A percentile compares a stretch with the other conserved stretches of the same genome.
Conservation (phyloP, 148 eudicot species). For the Camellia lanceoleosa region DNA sequence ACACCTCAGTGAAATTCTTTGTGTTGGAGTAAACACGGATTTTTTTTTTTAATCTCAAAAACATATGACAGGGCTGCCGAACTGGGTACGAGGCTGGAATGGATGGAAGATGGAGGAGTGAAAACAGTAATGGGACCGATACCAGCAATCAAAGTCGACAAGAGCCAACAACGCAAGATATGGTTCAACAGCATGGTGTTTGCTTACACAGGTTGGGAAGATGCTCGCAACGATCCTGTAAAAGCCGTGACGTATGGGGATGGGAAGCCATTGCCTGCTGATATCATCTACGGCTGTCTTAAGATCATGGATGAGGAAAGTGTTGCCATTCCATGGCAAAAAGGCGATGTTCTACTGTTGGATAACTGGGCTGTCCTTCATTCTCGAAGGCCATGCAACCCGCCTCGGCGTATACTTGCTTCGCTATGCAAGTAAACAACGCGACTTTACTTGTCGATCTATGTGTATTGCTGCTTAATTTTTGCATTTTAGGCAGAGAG, state of each 20-base stretch:
- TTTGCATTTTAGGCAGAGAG: too few relatives aligned
- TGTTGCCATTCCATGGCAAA: slow-evolving; percentile 76
- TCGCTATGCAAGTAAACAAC: slow-evolving; percentile 67
- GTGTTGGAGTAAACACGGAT: neutral
- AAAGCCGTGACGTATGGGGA: slow-evolving; percentile 82
- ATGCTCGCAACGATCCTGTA: slow-evolving; percentile 60
- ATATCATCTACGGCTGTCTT: slow-evolving; percentile 55
- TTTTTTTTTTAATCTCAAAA: neutral
- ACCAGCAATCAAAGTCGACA: slow-evolving; percentile 60
- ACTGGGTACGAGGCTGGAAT: slow-evolving; percentile 77
- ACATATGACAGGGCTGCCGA: slow-evolving; percentile 60
- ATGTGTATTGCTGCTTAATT: too few relatives aligned
- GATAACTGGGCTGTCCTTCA: slow-evolving; percentile 91
- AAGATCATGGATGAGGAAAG: slow-evolving; percentile 74
- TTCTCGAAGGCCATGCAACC: slow-evolving; percentile 63
- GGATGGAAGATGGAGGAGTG: slow-evolving; percentile 62
- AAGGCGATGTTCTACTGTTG: slow-evolving; percentile 69
- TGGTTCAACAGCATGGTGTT: slow-evolving; percentile 97
- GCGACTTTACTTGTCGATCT: too few relatives aligned
- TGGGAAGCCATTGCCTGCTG: slow-evolving; percentile 66
- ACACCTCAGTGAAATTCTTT: neutral
- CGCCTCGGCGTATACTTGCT: slow-evolving; percentile 83
- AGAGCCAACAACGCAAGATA: slow-evolving; percentile 58
- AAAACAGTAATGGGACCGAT: slow-evolving; percentile 83
- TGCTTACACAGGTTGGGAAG: slow-evolving; percentile 79